phyloP scores from a whole-genome alignment of 1,284 basidiomycete genomes.

The Schizopora paradoxa region DNA sequence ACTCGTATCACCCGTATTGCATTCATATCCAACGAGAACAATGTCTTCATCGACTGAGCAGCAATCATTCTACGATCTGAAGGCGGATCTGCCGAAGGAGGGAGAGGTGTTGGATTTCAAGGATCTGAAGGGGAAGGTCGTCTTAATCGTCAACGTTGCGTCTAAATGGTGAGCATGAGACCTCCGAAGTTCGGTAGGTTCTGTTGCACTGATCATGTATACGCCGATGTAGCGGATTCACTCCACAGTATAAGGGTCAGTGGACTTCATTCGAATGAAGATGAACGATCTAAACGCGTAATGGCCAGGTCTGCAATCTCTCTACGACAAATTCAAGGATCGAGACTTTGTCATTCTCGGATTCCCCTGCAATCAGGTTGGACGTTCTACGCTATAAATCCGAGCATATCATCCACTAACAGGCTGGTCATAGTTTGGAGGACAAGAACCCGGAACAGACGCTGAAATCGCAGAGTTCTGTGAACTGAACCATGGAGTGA shows the following conservation, averaged over 20 bases:
- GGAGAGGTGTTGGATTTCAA: slow-evolving; percentile 55
- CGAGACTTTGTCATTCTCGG: slow-evolving; percentile 75
- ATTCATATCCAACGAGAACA: background rate
- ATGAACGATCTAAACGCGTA: too few relatives aligned
- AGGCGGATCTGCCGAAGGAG: slow-evolving; percentile 47
- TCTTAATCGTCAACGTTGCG: slow-evolving; percentile 70
- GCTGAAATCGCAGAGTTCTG: slow-evolving; percentile 64
- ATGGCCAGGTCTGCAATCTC: slow-evolving; percentile 70
- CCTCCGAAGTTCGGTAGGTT: too few relatives aligned
- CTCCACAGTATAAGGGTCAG: slow-evolving; percentile 86
- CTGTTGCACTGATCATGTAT: slow-evolving; percentile 6
- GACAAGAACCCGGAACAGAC: slow-evolving; percentile 74
- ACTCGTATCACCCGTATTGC: too few relatives aligned
- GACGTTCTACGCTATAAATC: slow-evolving; percentile 19
- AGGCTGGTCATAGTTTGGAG: slow-evolving; percentile 48
- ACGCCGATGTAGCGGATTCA: slow-evolving; percentile 61
- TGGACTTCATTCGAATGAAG: too few relatives aligned
- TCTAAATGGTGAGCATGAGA: slow-evolving; percentile 62
- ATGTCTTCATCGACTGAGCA: background rate
- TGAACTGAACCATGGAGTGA: slow-evolving; percentile 73
- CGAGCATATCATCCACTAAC: background rate
- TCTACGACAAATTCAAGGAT: slow-evolving; percentile 83
- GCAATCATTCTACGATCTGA: slow-evolving; percentile 53
- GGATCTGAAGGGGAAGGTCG: slow-evolving; percentile 68
- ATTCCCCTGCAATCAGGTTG: slow-evolving; percentile 89